These are phyloP conservation scores for Tylopilus orsonianus DNA, from an alignment of 1,284 basidiomycete genomes.

Conservation along the genomic window DNA sequence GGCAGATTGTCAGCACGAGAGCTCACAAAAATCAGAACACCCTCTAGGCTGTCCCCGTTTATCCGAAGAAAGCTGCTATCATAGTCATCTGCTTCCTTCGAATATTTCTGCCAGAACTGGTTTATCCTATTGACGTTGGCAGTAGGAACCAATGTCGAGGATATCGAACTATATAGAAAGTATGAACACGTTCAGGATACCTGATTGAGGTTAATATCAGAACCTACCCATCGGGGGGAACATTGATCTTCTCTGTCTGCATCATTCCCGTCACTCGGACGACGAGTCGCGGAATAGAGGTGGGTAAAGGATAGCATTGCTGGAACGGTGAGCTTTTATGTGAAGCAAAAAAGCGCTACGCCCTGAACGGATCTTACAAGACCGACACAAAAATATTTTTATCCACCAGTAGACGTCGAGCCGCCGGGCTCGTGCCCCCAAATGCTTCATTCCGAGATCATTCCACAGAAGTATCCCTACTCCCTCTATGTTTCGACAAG, in stretches of 20 bases:
- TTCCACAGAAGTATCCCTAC: no score
- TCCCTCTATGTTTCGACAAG: no score
- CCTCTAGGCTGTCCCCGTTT: constrained; percentile 10
- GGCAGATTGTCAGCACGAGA: neutral
- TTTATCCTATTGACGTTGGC: neutral
- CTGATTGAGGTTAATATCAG: neutral
- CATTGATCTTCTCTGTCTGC: neutral
- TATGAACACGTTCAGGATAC: neutral
- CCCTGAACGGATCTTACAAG: neutral
- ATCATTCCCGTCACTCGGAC: neutral
- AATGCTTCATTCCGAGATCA: no score
- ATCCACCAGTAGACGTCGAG: no score
- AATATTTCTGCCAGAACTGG: constrained; percentile 9
- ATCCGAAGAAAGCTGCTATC: constrained; percentile 7
- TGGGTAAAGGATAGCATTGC: neutral
- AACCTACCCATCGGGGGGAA: neutral
- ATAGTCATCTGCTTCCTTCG: constrained; percentile 7
- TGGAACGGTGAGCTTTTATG: constrained; percentile 1
- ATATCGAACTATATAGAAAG: neutral
- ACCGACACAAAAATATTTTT: neutral
- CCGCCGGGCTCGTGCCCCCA: no score
- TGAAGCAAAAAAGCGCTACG: neutral
- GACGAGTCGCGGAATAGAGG: neutral
- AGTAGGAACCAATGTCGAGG: neutral
- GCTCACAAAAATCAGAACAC: constrained; percentile 15